Conservation (phyloP, 345 rosid genomes). For the Corchorus capsularis region DNA sequence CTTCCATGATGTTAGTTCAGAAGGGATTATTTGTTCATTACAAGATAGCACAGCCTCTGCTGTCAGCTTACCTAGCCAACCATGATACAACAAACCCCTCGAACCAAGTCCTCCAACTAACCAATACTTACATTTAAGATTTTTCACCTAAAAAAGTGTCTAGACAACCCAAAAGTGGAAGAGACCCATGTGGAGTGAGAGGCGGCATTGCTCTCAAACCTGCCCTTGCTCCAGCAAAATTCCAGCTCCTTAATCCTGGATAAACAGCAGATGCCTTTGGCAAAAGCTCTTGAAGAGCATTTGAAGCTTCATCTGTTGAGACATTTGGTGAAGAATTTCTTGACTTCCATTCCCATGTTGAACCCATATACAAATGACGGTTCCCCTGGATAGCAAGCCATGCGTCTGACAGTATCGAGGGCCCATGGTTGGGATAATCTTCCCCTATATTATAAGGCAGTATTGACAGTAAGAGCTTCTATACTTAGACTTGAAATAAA, state of each 20-base stretch:
- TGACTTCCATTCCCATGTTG: slow-evolving; percentile 95
- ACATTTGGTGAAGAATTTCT: slow-evolving; percentile 62
- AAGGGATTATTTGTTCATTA: slow-evolving; percentile 62
- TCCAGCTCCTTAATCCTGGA: slow-evolving; percentile 71
- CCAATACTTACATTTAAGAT: slow-evolving; percentile 59
- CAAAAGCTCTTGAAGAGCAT: slow-evolving; percentile 72
- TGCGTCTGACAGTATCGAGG: slow-evolving; percentile 80
- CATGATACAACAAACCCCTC: slow-evolving; percentile 83
- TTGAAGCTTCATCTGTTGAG: slow-evolving; percentile 69
- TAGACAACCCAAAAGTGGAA: slow-evolving; percentile 79
- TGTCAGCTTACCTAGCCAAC: slow-evolving; percentile 71
- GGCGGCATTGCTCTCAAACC: slow-evolving; percentile 97
- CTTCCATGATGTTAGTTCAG: slow-evolving; percentile 76
- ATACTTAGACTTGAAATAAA: too few species aligned
- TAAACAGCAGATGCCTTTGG: slow-evolving; percentile 70
- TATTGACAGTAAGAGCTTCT: too few species aligned
- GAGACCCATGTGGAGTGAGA: slow-evolving; percentile 66
- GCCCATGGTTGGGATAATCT: slow-evolving; percentile 61
- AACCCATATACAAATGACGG: slow-evolving; percentile 60
- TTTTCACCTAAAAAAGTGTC: slow-evolving; percentile 46
- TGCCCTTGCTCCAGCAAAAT: slow-evolving; percentile 64
- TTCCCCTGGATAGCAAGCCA: slow-evolving; percentile 86
- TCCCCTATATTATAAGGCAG: too few species aligned
- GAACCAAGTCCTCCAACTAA: slow-evolving; percentile 89
- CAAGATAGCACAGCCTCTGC: slow-evolving; percentile 66